Evolutionary conservation across 805 yeast species (phyloP).

Genomic region (Kockiozyma suomiensis): DNA sequence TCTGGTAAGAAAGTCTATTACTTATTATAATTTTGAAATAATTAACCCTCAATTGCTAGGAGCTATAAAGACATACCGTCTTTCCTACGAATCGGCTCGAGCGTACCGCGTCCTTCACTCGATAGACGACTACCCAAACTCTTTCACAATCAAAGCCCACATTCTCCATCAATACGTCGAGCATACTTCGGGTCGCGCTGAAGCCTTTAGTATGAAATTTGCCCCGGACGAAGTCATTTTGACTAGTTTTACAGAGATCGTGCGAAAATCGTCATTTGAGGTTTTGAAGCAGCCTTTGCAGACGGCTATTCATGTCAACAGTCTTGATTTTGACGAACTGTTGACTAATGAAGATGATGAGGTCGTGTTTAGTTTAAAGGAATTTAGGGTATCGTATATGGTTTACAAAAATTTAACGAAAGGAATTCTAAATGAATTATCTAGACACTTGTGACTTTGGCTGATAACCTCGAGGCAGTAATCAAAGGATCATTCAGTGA

Average conservation of each 20-base stretch:
- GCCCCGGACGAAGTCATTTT: constrained; percentile 8
- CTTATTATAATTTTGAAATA: background rate
- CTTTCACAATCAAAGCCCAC: constrained; percentile 15
- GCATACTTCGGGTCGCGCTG: constrained; percentile 30
- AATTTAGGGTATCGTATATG: constrained; percentile 29
- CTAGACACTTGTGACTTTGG: constrained; percentile 20
- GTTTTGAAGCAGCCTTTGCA: constrained; percentile 29
- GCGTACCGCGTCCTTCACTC: constrained; percentile 26
- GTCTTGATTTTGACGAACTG: constrained; percentile 19
- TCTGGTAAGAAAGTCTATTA: constrained; percentile 11
- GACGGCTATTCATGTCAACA: constrained; percentile 23
- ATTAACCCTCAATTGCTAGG: constrained; percentile 9
- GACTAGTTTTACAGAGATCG: constrained; percentile 26
- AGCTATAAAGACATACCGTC: constrained; percentile 21
- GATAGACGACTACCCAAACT: constrained; percentile 21
- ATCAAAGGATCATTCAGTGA: constrained; percentile 24
- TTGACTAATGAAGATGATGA: constrained; percentile 7
- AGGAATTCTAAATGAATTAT: too few species aligned
- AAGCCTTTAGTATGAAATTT: constrained; percentile 26
- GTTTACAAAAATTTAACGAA: too few species aligned
- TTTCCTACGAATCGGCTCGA: constrained; percentile 21
- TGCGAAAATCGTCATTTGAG: constrained; percentile 7
- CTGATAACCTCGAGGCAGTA: constrained; percentile 13
- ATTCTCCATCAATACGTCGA: constrained; percentile 26
- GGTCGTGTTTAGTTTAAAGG: constrained; percentile 22